Evolutionary conservation across 2,329 filamentous ascomycete species (phyloP).

Genomic region (Botrytis paeoniae): DNA sequence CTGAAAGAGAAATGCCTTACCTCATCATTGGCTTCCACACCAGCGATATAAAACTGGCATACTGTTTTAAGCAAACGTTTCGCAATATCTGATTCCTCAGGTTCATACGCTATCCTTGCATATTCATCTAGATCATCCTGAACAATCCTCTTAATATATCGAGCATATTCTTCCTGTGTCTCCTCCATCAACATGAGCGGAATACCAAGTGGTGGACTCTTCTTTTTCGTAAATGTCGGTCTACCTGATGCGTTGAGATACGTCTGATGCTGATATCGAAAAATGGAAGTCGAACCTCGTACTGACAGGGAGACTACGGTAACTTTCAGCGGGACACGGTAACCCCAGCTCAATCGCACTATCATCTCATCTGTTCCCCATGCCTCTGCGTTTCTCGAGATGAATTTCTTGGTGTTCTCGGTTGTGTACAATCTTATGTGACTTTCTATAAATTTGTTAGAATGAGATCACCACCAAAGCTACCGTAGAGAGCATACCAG

Average conservation of each 20-base stretch:
- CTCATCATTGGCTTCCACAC: conserved; percentile 29
- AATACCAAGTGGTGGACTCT: conserved; percentile 35
- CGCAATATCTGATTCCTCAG: conserved; percentile 31
- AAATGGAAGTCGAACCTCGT: conserved; percentile 27
- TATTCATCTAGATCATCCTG: conserved; percentile 30
- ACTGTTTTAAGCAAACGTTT: conserved; percentile 30
- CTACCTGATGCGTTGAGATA: conserved; percentile 20
- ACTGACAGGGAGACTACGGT: conserved; percentile 33
- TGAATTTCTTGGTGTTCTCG: conserved; percentile 33
- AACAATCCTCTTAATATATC: conserved; percentile 34
- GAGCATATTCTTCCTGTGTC: conserved; percentile 31
- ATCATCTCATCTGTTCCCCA: conserved; percentile 32
- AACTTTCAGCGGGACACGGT: conserved; percentile 27
- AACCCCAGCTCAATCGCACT: conserved; percentile 34
- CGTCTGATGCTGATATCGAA: conserved; percentile 29
- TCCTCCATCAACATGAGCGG: conserved; percentile 33
- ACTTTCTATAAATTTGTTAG: conserved; percentile 29
- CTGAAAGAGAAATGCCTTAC: conserved; percentile 23
- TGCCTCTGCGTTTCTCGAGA: conserved; percentile 29
- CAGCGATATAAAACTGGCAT: conserved; percentile 29
- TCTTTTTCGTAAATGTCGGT: conserved; percentile 27
- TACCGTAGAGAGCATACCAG: conserved; percentile 25
- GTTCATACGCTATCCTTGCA: conserved; percentile 29
- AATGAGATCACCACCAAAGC: neutral
- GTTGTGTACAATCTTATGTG: conserved; percentile 33